phyloP scores from a whole-genome alignment of 2,329 filamentous ascomycete genomes.

The Graphilbum fragrans region DNA sequence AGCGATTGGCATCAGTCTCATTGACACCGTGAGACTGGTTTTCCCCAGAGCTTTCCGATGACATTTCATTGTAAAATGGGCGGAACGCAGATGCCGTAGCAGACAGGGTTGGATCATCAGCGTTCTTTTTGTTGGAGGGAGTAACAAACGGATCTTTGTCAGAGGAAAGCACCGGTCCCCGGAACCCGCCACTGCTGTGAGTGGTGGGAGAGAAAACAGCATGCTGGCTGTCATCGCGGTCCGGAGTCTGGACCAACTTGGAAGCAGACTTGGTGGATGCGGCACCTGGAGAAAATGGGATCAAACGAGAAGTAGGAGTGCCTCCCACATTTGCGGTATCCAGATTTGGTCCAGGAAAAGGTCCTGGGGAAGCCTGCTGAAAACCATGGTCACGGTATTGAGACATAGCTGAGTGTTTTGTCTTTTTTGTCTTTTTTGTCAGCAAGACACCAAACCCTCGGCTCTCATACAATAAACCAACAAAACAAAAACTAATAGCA shows the following conservation, averaged over 20 bases:
- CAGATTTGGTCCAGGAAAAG: slow-evolving; percentile 20
- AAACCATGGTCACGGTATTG: slow-evolving; percentile 27
- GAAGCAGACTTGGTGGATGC: slow-evolving; percentile 28
- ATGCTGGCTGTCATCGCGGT: slow-evolving; percentile 15
- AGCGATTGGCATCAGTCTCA: slow-evolving; percentile 8
- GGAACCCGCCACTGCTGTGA: slow-evolving; percentile 11
- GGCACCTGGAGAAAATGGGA: slow-evolving; percentile 52
- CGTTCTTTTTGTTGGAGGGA: slow-evolving; percentile 18
- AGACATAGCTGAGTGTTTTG: slow-evolving; percentile 19
- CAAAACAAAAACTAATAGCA: background rate
- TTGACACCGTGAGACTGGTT: background rate
- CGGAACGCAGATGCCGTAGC: slow-evolving; percentile 52
- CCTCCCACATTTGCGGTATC: slow-evolving; percentile 17
- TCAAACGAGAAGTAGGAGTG: slow-evolving; percentile 53
- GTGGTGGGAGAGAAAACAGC: slow-evolving; percentile 14
- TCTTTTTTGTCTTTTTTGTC: background rate
- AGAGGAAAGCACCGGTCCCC: slow-evolving; percentile 14
- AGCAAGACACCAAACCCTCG: background rate
- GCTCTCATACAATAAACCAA: background rate
- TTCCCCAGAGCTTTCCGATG: slow-evolving; percentile 11
- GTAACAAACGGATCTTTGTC: slow-evolving; percentile 46
- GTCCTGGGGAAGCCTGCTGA: slow-evolving; percentile 36
- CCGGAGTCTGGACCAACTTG: slow-evolving; percentile 21
- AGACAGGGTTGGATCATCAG: slow-evolving; percentile 38
- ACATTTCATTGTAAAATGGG: slow-evolving; percentile 26